Conservation (phyloP, 371 early-diverging fungal genomes). For the Apophysomyces ossiformis region DNA sequence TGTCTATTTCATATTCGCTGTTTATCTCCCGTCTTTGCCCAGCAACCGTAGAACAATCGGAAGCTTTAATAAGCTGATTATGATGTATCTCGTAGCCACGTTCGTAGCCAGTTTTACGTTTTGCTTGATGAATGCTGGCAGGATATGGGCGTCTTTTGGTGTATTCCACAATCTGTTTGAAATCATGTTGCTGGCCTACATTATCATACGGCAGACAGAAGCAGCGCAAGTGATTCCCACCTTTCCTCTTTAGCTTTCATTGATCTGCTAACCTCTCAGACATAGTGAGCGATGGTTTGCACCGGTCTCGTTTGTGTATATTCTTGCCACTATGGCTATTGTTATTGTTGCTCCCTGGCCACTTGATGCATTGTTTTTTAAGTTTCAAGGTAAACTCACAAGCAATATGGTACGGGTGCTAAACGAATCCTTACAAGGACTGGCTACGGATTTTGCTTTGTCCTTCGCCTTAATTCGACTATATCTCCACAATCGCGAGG, state of each 20-base stretch:
- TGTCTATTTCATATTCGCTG: slow-evolving; percentile 14
- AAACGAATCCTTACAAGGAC: slow-evolving; percentile 23
- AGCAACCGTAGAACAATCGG: slow-evolving; percentile 17
- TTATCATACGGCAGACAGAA: slow-evolving; percentile 24
- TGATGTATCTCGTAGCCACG: slow-evolving; percentile 45
- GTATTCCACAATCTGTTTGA: slow-evolving; percentile 54
- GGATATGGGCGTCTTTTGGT: slow-evolving; percentile 56
- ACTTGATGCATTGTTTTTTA: slow-evolving; percentile 55
- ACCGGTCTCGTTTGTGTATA: slow-evolving; percentile 35
- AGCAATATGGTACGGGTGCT: not conserved
- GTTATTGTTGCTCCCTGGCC: slow-evolving; percentile 51
- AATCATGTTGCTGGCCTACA: slow-evolving; percentile 34
- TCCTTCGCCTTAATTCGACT: slow-evolving; percentile 41
- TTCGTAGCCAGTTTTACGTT: slow-evolving; percentile 39
- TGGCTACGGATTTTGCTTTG: slow-evolving; percentile 52
- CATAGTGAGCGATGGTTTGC: slow-evolving; percentile 36
- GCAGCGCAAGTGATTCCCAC: not conserved
- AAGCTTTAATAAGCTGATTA: slow-evolving; percentile 36
- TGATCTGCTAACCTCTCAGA: too few species aligned
- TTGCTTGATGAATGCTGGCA: slow-evolving; percentile 48
- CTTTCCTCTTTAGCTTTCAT: not conserved
- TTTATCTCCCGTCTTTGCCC: slow-evolving; percentile 18
- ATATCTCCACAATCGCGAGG: slow-evolving; percentile 28
- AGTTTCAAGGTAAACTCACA: slow-evolving; percentile 42
- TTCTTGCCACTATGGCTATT: slow-evolving; percentile 31